Evolutionary conservation across 2,329 filamentous ascomycete species (phyloP), one percentile per base, ranked within the genome.

Genomic region (Fusarium praegraminearum): DNA sequence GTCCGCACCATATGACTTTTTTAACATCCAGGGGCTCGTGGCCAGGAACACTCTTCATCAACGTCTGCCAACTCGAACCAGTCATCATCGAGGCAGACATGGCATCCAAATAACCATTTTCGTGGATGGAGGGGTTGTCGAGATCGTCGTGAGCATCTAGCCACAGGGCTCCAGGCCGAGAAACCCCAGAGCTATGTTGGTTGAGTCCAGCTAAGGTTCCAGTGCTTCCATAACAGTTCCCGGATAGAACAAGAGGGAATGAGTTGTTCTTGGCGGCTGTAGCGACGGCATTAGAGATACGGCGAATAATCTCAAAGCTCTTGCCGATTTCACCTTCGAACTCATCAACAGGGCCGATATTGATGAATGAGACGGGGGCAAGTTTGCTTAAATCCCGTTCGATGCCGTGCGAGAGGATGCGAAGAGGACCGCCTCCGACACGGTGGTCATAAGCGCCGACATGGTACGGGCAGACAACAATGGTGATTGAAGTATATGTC

Each of bases 81-180:
- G 35, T 38, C 35, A 52, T 20, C 49, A 52, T 52, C 1, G 35
- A 41, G 2, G 49, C 49, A 5, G 49, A 35, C 49, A 52, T 52
- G 4, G 49, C 35, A 12, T 52, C 49, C 8, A 52, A 35, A 16
- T 52, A 52, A 11, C 49, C 49, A 22, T 52, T 52, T 4, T 52
- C 35, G 20, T 52, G 49, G 16, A 24, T 52, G 2, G 49, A 52
- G 8, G 49, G 49, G 9, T 35, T 30, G 13, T 52, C 49, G 3
- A 41, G 49, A 13, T 52, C 49, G 8, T 52, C 49, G 15, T 52
- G 49, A 16, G 49, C 35, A 18, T 52, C 49, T 18, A 52, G 35
- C 49, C 49, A 52, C 3, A 40, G 26, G 8, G 26, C 35, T 32
- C 33, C 49, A 7, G 35, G n/a, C 6, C 22, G 12, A 3, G 24